A percentile compares a stretch with the other conserved stretches of the same genome.
phyloP scores from a whole-genome alignment of 2,329 filamentous ascomycete genomes.

The Aureobasidium uvarum region DNA sequence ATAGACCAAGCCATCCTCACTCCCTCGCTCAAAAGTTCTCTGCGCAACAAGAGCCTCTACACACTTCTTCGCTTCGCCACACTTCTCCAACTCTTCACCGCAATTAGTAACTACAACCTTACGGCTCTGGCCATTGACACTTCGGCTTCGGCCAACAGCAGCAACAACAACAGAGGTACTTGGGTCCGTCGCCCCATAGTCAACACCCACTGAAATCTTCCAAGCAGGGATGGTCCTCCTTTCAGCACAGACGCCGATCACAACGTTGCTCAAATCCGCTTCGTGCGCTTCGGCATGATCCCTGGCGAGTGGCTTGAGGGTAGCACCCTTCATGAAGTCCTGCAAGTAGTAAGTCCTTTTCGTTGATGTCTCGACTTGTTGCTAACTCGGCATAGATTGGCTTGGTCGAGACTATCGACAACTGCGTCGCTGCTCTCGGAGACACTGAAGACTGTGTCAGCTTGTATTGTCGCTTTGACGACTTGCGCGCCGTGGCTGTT shows the following conservation, averaged over 20 bases:
- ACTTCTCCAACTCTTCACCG: too few relatives aligned
- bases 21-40: neutral
- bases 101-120: too few relatives aligned
- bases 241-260: conserved; percentile 23
- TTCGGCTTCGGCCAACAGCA: neutral
- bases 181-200: too few relatives aligned
- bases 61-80: neutral
- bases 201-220: too few relatives aligned
- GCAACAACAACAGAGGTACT: neutral
- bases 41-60: neutral
- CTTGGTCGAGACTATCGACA: neutral
- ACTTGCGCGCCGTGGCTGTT: conserved; percentile 37
- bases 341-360: neutral
- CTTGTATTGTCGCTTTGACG: conserved; percentile 41
- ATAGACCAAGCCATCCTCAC: neutral
- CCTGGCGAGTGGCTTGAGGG: conserved; percentile 4
- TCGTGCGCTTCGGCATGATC: conserved; percentile 5
- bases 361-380: too few relatives aligned
- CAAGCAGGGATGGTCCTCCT: neutral
- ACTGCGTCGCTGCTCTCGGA: neutral
- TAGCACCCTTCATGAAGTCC: neutral
- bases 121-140: neutral
- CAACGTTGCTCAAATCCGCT: conserved; percentile 4
- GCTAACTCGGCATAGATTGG: neutral
- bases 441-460: conserved; percentile 2